Evolutionary conservation across 2,329 filamentous ascomycete species (phyloP), one percentile per base, ranked within the genome.

Genomic region (Aspergillus neotritici): DNA sequence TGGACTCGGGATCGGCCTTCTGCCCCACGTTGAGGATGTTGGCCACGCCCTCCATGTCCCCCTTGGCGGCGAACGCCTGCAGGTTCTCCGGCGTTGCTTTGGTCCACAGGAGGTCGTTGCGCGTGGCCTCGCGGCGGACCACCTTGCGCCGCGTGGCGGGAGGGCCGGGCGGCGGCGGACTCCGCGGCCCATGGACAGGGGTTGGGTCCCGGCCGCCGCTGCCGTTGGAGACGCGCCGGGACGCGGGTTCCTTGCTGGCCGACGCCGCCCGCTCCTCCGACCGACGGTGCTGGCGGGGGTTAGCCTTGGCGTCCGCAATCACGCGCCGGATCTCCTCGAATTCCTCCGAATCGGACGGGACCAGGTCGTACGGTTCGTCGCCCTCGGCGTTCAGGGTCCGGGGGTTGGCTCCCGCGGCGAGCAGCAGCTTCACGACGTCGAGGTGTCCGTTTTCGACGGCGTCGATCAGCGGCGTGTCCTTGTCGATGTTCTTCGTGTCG

Each of bases 401-500:
- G 37, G 93, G 93, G 60, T 98, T 94, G 10, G 94, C 91, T 9
- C 90, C 91, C 44, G 90, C 84, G 43, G 85, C 80, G 2, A 98
- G 74, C 29, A 98, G 72, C 8, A 95, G 73, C 57, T 82, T 87
- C 33, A 98, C 86, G 4, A 97, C 91, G 13, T 86, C 86, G 6
- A 95, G 64, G 61, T 98, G 90, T 1, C 87, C 87, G 58, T 98
- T 98, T 55, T 97, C 93, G 21, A 97, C 89, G 4, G 93, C 93
- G 70, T 98, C 93, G 41, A 98, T 84, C 30, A 98, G 76, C 21
- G 93, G 93, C 0, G 93, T 97, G 58, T 98, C 93, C 58, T 87
- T 88, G 56, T 89, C 84, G 44, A 80, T 79, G 44, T 82, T 82
- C 56, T 87, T 83, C 38, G 77, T 91, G 58, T 96, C 86, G 35